Evolutionary conservation across 176 grass and related monocot species (phyloP).

Genomic region (Carex scoparia): DNA sequence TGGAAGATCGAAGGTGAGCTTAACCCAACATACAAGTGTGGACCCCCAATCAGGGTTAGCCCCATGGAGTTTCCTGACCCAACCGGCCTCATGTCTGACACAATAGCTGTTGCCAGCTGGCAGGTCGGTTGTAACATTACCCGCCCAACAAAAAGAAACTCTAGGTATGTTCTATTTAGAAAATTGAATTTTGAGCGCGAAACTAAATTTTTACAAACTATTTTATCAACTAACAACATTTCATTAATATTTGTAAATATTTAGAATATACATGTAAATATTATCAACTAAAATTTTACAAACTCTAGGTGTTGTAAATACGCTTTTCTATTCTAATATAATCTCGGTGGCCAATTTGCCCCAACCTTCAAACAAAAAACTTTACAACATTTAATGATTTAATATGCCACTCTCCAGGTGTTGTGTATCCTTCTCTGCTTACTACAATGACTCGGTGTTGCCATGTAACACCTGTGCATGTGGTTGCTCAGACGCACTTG

Average conservation of each 20-base stretch:
- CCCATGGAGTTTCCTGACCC: slow-evolving; percentile 68
- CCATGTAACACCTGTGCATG: slow-evolving; percentile 83
- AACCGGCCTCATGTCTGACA: slow-evolving; percentile 59
- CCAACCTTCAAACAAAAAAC: too few species aligned
- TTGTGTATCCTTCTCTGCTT: slow-evolving; percentile 88
- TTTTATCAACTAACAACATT: neutral
- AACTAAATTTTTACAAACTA: neutral
- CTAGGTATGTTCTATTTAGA: slow-evolving; percentile 5
- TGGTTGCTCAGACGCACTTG: slow-evolving; percentile 46
- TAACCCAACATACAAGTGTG: slow-evolving; percentile 67
- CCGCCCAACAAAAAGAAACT: slow-evolving; percentile 38
- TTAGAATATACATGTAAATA: too few species aligned
- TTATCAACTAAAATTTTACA: too few species aligned
- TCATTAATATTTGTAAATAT: neutral
- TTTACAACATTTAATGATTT: neutral
- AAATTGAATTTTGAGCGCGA: neutral
- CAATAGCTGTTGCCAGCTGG: slow-evolving; percentile 68
- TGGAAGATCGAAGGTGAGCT: slow-evolving; percentile 74
- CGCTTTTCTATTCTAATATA: too few species aligned
- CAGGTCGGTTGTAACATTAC: slow-evolving; percentile 86
- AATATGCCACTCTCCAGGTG: slow-evolving; percentile 28
- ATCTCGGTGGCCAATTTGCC: too few species aligned
- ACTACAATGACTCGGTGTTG: slow-evolving; percentile 75
- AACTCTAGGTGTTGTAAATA: too few species aligned
- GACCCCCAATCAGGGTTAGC: slow-evolving; percentile 55